Conservation (phyloP, 1,284 basidiomycete genomes). For the Ganoderma leucocontextum region DNA sequence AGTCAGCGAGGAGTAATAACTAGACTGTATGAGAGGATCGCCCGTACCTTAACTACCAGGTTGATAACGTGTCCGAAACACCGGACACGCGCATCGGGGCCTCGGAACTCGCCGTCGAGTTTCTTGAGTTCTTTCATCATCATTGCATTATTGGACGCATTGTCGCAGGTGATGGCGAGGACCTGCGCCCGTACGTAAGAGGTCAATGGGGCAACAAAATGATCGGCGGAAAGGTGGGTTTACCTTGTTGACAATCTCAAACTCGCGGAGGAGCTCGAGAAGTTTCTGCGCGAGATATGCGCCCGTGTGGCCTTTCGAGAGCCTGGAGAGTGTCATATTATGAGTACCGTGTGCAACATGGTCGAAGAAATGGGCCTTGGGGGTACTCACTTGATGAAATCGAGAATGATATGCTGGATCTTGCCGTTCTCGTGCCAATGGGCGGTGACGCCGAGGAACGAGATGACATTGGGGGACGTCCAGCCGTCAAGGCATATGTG, state of each 20-base stretch:
- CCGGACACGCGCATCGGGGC: constrained; percentile 26
- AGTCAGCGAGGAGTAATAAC: too few relatives aligned
- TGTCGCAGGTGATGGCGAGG: constrained; percentile 16
- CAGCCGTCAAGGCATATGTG: constrained; percentile 26
- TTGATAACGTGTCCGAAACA: constrained; percentile 37
- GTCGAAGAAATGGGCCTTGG: neutral
- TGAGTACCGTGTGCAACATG: too few relatives aligned
- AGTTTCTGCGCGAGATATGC: neutral
- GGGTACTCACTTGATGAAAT: constrained; percentile 29
- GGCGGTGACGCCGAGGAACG: constrained; percentile 30
- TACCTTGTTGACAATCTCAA: constrained; percentile 29
- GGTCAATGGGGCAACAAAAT: too few relatives aligned
- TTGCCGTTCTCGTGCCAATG: constrained; percentile 18
- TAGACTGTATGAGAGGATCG: too few relatives aligned
- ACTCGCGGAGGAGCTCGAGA: neutral
- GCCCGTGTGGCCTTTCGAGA: neutral
- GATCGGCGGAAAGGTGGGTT: neutral
- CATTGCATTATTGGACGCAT: constrained; percentile 15
- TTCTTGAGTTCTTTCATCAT: constrained; percentile 15
- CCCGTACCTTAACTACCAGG: constrained; percentile 33
- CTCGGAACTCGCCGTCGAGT: constrained; percentile 16
- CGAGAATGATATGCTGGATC: constrained; percentile 26
- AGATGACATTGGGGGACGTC: constrained; percentile 22
- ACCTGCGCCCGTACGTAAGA: too few relatives aligned
- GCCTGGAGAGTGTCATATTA: neutral